Evolutionary conservation across 2,329 filamentous ascomycete genomes (phyloP), one percentile per base, ranked within the genome.

Genomic region (Aureobasidium sp.): DNA sequence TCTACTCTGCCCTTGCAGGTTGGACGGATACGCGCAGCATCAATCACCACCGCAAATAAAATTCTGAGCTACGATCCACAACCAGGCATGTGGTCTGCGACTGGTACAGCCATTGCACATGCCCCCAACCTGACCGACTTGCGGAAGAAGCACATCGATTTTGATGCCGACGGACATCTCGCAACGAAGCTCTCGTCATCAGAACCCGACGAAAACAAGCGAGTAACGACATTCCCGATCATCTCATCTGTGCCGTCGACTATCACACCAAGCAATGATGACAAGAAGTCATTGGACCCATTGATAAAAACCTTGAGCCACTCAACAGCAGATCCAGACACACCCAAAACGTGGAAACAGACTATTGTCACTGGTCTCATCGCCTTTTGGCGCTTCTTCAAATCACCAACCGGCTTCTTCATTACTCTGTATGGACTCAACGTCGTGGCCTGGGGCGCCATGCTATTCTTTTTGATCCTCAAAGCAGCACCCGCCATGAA

Each of bases 391-490:
- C 81, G 83, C 58, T 96, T 90, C 77, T 83, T 88, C 67, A 77
- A 83, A 41, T 95, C 90, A 0, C 88, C 88, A 0, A 74, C 89
- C 60, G 90, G 91, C 3, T 91, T 94, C 71, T 77, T 90, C 59
- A 83, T 93, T 44, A 88, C 86, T 2, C 72, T 96, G 6, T 96
- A 95, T 73, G 85, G 87, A 13, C 81, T 94, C 62, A 92, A 93
- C 65, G 83, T 96, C 25, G 84, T 96, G 10, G 91, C 89, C 0
- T 96, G 91, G 91, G 91, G 91, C 57, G 90, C 88, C 62, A 96
- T 96, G 91, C 80, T 96, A 37, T 95, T 96, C 75, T 78, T 96
- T 21, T 79, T 96, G 2, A 83, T 96, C 30, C 88, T 86, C 77
- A 90, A 91, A 68, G 90, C 81, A 29, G 78, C 84, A 2, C 86